Evolutionary conservation across 306 rosid species (phyloP).

Genomic region (Quercus dentata): DNA sequence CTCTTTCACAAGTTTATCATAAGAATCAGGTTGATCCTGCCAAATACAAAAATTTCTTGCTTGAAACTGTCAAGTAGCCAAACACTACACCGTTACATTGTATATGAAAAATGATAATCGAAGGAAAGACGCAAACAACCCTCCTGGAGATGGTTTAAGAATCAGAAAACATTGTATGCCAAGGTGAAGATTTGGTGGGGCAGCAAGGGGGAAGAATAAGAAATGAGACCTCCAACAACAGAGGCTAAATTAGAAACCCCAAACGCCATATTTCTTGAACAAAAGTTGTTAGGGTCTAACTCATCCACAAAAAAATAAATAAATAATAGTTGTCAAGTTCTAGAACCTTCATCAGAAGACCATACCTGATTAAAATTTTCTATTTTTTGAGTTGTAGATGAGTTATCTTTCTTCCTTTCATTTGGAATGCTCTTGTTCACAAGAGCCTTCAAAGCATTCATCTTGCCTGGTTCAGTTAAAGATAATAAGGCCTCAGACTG

Average conservation of each 20-base stretch:
- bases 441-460: conserved; percentile 66
- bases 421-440: conserved; percentile 46
- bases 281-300: not conserved
- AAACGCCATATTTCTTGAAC: not conserved
- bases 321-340: not conserved
- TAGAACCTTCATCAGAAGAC: not conserved
- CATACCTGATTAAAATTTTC: conserved; percentile 49
- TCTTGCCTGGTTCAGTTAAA: conserved; percentile 59
- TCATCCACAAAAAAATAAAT: too few species aligned
- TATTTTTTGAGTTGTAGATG: conserved; percentile 27
- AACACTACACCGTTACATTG: not conserved
- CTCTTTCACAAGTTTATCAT: conserved; percentile 66
- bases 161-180: not conserved
- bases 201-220: too few species aligned
- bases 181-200: not conserved
- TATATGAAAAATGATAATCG: not conserved
- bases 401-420: conserved; percentile 40
- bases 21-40: conserved; percentile 78
- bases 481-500: conserved; percentile 55
- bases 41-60: conserved; percentile 20
- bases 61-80: not conserved
- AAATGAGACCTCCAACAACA: too few species aligned
- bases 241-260: not conserved
- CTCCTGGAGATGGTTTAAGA: not conserved
- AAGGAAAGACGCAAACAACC: not conserved